Evolutionary conservation across 176 grass and related monocot genomes (phyloP), one percentile per base, ranked within the genome.

Genomic region (Musa troglodytarum): DNA sequence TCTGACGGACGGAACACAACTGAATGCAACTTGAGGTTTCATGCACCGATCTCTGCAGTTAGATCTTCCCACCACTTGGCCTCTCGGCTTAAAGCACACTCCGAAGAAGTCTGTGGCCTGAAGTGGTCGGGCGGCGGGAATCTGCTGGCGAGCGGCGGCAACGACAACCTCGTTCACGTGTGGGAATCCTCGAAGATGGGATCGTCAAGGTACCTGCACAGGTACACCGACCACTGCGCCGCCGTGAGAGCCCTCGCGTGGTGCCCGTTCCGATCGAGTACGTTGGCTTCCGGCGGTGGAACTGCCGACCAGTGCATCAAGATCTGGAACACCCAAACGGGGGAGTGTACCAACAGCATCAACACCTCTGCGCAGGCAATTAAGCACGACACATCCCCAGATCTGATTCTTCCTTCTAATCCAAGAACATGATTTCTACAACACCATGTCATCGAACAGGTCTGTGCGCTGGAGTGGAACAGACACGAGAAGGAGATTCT

Each of bases 381-480:
- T 43, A 43, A 43, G 34, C 34, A 43, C 34, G 4, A 43, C 34
- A 43, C 34, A 43, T 43, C 6, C 34, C 34, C 34, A 43, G 2
- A 43, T 43, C 34, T 43, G 34, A 43, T 43, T 43, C 34, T 43
- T 43, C 34, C 34, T 43, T 43, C 34, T 43, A 43, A 43, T 43
- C 34, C 34, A 43, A 6, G 4, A 43, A 43, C 34, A 43, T 43
- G 34, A 43, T 43, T 43, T 43, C 34, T 43, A 43, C 3, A 43
- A 43, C 34, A 43, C 14, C 50, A 20, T 11, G 34, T 43, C 34
- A 43, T 43, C 34, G 8, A 64, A 64, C 28, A 85, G 83, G 73
- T 85, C 20, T 80, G 78, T 58, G 83, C 83, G 25, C 61, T 85
- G 65, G 83, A 85, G 61, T 85, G 83, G 83, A 85, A 81, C 78